Evolutionary conservation across 2,329 filamentous ascomycete species (phyloP).

Genomic region (Neophaeococcomyces mojaviensis): DNA sequence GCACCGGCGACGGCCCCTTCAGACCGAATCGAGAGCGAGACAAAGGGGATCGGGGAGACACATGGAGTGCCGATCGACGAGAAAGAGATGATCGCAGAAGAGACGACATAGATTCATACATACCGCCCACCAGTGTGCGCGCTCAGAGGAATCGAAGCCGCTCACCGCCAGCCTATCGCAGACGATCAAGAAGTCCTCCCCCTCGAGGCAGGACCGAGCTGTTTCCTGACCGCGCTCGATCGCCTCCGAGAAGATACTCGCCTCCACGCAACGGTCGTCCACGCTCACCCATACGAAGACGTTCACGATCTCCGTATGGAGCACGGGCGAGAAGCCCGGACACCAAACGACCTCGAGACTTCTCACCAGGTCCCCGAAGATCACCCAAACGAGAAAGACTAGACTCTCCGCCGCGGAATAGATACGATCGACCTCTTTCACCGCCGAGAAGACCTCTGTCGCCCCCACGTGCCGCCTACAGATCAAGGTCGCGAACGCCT

Average conservation of each 20-base stretch:
- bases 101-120: conserved; percentile 23
- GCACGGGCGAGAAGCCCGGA: conserved; percentile 28
- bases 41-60: conserved; percentile 18
- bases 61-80: conserved; percentile 11
- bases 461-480: conserved; percentile 29
- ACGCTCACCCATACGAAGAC: conserved; percentile 33
- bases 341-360: conserved; percentile 31
- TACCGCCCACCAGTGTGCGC: conserved; percentile 18
- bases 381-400: conserved; percentile 31
- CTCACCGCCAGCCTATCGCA: conserved; percentile 33
- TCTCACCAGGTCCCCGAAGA: conserved; percentile 28
- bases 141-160: conserved; percentile 30
- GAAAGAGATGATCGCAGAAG: conserved; percentile 14
- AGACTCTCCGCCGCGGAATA: conserved; percentile 24
- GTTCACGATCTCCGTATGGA: conserved; percentile 33
- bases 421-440: conserved; percentile 25
- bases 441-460: conserved; percentile 33
- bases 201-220: conserved; percentile 30
- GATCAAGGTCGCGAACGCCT: conserved; percentile 44
- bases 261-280: conserved; percentile 33
- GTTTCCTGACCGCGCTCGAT: conserved; percentile 29
- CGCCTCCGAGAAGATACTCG: conserved; percentile 34
- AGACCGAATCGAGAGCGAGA: conserved; percentile 18
- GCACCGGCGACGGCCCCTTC: conserved; percentile 20
- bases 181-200: conserved; percentile 35